phyloP scores from a whole-genome alignment of 345 rosid species.

The Adansonia digitata region DNA sequence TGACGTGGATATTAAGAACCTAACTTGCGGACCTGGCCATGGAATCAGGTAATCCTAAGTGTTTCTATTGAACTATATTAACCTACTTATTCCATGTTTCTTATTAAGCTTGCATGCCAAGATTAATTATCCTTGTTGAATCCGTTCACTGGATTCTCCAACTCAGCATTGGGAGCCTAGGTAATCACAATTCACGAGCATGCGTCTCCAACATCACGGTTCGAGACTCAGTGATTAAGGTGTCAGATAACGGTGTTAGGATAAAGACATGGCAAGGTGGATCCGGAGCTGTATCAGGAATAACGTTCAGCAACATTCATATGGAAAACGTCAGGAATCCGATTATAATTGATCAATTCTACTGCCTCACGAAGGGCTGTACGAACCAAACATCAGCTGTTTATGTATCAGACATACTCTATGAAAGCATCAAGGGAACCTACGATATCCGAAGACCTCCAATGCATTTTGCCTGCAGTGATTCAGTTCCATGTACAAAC shows the following conservation, averaged over 20 bases:
- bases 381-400: slow-evolving; percentile 78
- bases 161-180: slow-evolving; percentile 89
- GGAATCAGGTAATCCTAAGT: slow-evolving; percentile 69
- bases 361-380: slow-evolving; percentile 71
- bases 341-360: slow-evolving; percentile 84
- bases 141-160: neutral
- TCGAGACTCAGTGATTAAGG: slow-evolving; percentile 65
- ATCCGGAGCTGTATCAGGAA: slow-evolving; percentile 76
- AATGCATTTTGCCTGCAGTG: slow-evolving; percentile 86
- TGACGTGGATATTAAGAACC: slow-evolving; percentile 77
- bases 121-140: neutral
- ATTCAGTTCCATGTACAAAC: slow-evolving; percentile 78
- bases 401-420: slow-evolving; percentile 55
- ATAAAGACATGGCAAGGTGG: slow-evolving; percentile 99
- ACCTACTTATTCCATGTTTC: neutral
- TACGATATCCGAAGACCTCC: slow-evolving; percentile 81
- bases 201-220: slow-evolving; percentile 90
- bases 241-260: slow-evolving; percentile 80
- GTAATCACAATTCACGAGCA: slow-evolving; percentile 76
- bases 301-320: slow-evolving; percentile 74
- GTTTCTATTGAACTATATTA: neutral
- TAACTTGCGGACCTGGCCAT: slow-evolving; percentile 95
- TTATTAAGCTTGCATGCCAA: too few species aligned
- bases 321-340: slow-evolving; percentile 88
- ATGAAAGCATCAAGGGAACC: slow-evolving; percentile 79